These are phyloP conservation scores for Westerdykella sp. DNA, from an alignment of 2,329 filamentous ascomycete genomes.

Conservation along the genomic window DNA sequence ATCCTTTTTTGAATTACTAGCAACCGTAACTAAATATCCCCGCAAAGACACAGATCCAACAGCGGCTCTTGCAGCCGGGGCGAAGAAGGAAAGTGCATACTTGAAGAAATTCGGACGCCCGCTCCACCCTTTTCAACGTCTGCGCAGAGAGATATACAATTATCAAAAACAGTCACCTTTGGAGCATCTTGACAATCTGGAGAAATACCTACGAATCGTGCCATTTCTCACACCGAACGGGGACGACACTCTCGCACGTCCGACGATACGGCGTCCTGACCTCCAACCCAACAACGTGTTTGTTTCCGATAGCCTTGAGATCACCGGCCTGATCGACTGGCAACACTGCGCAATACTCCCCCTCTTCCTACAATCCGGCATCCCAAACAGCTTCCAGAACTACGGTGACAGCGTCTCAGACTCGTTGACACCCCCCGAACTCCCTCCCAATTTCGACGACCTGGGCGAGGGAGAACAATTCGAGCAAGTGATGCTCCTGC, in stretches of 20 bases:
- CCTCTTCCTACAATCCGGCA: slow-evolving; percentile 33
- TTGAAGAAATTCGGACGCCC: slow-evolving; percentile 22
- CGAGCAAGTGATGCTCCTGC: slow-evolving; percentile 21
- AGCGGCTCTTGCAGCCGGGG: slow-evolving; percentile 23
- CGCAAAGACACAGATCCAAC: slow-evolving; percentile 21
- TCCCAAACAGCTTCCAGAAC: slow-evolving; percentile 39
- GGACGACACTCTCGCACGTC: slow-evolving; percentile 9
- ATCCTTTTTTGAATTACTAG: slow-evolving; percentile 1
- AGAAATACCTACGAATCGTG: slow-evolving; percentile 23
- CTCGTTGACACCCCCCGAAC: slow-evolving; percentile 13
- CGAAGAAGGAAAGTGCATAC: slow-evolving; percentile 29
- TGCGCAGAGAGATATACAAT: slow-evolving; percentile 27
- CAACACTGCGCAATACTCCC: slow-evolving; percentile 36
- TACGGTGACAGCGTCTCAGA: slow-evolving; percentile 31
- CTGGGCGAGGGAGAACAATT: slow-evolving; percentile 19
- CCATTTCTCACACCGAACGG: slow-evolving; percentile 17
- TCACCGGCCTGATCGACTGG: slow-evolving; percentile 40
- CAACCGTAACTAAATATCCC: slow-evolving; percentile 9
- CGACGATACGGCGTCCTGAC: slow-evolving; percentile 31
- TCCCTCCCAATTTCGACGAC: too few relatives aligned
- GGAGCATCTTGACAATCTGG: slow-evolving; percentile 23
- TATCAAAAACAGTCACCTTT: slow-evolving; percentile 23
- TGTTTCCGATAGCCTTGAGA: slow-evolving; percentile 23
- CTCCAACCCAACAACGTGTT: slow-evolving; percentile 27
- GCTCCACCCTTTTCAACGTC: slow-evolving; percentile 27